Base-by-base conservation (phyloP, 2,329 filamentous ascomycete genomes). In the Neodidymelliopsis sp. region DNA sequence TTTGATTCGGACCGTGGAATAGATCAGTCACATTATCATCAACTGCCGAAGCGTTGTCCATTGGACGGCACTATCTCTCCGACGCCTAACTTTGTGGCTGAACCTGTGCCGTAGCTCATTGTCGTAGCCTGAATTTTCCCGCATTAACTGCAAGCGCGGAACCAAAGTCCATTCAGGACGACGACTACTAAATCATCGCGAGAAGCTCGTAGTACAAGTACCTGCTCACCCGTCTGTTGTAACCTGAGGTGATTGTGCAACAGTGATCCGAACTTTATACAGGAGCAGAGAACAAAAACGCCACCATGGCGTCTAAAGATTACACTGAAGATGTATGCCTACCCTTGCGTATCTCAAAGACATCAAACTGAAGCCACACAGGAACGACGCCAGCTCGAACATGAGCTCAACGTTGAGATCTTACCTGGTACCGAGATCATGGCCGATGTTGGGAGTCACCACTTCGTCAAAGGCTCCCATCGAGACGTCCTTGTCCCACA, bases 371-470 rank as follows among this genome's bases (percentile, higher is more conserved):
- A 43, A 15, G 22, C 3, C 4, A 11, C n/a, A 2, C 54, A 78
- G 74, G 77, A 77, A 57, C 67, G 74, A 34, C 72, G 64, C 47
- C 73, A 77, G 49, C 70, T 82, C 53, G 80, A 81, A 63, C 57
- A 74, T 44, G 79, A 83, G 72, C 76, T 84, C 50, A 73, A 79
- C 45, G 74, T 74, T 23, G 78, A 81, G 53, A 78, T 84, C 47
- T 68, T 83, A 29, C 82, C 82, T 3, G 82, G 82, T 18, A 84
- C 82, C 4, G 81, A 84, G 66, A 75, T 84, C 61, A 84, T 84
- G 82, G 70, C 76, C 7, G 81, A 88, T 74, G 78, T 86, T 27
- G 83, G 82, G 15, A 73, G 74, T 1, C 82, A 85, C 67, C 84
- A 86, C 66, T 87, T 87, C 60, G 82, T 87, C 61, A 87, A 86